Evolutionary conservation across 257 asterid species (phyloP).

Genomic region (Solanum piurae): DNA sequence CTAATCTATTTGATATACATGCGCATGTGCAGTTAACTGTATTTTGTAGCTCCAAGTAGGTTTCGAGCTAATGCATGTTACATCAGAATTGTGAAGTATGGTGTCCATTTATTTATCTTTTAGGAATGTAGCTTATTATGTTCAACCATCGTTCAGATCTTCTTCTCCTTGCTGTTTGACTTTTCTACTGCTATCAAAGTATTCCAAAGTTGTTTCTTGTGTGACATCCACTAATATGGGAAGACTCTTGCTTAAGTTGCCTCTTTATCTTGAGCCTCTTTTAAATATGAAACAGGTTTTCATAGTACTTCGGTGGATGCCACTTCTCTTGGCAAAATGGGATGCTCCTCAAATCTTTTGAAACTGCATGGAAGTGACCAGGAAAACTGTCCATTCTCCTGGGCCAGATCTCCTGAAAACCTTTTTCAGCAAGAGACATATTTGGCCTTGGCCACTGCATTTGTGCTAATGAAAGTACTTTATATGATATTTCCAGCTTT

Average conservation of each 20-base stretch:
- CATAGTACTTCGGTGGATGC: conserved; percentile 21
- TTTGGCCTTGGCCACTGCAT: conserved; percentile 55
- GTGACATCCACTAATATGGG: not conserved
- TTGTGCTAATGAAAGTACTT: conserved; percentile 50
- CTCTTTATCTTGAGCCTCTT: not conserved
- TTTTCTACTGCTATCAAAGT: not conserved
- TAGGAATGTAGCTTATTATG: not conserved
- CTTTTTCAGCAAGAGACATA: conserved; percentile 59
- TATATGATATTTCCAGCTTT: conserved; percentile 36
- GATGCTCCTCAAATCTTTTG: conserved; percentile 26
- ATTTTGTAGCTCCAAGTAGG: not conserved
- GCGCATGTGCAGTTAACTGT: not conserved
- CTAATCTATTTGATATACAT: not conserved
- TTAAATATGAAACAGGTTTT: conserved; percentile 22
- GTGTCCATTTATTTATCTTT: not conserved
- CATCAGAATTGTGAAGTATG: not conserved
- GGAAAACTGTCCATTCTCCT: conserved; percentile 67
- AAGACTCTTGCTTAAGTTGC: not conserved
- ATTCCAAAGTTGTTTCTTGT: not conserved
- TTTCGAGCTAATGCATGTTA: not conserved
- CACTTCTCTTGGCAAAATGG: conserved; percentile 22
- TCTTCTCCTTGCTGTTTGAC: not conserved
- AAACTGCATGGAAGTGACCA: conserved; percentile 13
- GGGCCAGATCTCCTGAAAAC: conserved; percentile 81
- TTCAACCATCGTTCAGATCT: not conserved